Evolutionary conservation across 768 basidiomycete species (phyloP).

Genomic region (Astraeus odoratus): DNA sequence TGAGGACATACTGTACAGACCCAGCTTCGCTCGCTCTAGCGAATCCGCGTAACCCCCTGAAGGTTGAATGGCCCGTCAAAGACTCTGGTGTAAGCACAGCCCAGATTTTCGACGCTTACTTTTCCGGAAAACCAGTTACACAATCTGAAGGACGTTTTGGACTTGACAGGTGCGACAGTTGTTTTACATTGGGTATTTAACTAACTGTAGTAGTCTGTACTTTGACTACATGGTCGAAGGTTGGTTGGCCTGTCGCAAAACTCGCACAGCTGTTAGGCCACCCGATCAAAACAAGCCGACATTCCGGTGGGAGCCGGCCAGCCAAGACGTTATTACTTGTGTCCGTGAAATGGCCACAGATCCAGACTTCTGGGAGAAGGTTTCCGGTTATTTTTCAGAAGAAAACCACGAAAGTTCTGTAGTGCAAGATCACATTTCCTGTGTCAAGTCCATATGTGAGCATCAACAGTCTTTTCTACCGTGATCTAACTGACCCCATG

Average conservation of each 20-base stretch:
- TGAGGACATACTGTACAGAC: slow-evolving; percentile 60
- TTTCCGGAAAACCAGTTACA: slow-evolving; percentile 28
- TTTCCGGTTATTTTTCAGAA: slow-evolving; percentile 66
- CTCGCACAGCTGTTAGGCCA: slow-evolving; percentile 37
- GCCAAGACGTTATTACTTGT: slow-evolving; percentile 41
- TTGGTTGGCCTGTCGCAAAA: slow-evolving; percentile 59
- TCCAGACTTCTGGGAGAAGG: slow-evolving; percentile 57
- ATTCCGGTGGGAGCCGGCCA: slow-evolving; percentile 53
- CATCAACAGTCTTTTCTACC: background rate
- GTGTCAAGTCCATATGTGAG: slow-evolving; percentile 71
- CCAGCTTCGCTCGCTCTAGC: slow-evolving; percentile 55
- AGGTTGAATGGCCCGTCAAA: slow-evolving; percentile 40
- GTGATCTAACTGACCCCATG: background rate
- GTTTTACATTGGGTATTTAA: background rate
- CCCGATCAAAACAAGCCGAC: slow-evolving; percentile 45
- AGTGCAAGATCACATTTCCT: slow-evolving; percentile 63
- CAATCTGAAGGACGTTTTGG: background rate
- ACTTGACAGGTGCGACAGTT: background rate
- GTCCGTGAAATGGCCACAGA: slow-evolving; percentile 43
- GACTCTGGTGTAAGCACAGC: slow-evolving; percentile 47
- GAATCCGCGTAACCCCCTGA: slow-evolving; percentile 62
- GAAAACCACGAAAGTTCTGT: slow-evolving; percentile 67
- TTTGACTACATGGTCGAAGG: slow-evolving; percentile 55
- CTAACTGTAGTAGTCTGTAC: slow-evolving; percentile 34
- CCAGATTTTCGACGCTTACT: slow-evolving; percentile 51